Conservation (phyloP, 805 yeast genomes). For the Candida endomychidarum region DNA sequence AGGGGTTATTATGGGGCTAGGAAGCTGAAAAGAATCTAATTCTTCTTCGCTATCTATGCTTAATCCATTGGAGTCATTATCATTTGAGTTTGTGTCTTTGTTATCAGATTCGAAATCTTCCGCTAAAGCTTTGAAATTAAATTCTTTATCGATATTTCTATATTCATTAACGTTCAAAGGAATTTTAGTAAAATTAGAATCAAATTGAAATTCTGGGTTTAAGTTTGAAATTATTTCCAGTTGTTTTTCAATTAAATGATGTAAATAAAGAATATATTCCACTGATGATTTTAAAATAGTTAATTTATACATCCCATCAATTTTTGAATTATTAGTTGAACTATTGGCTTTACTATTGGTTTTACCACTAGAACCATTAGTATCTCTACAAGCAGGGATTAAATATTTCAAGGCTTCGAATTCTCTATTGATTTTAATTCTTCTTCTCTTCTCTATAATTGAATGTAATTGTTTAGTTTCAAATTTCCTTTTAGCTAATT, state of each 20-base stretch:
- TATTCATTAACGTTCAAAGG: slow-evolving; percentile 59
- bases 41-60: slow-evolving; percentile 12
- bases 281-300: slow-evolving; percentile 82
- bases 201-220: slow-evolving; percentile 29
- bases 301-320: slow-evolving; percentile 74
- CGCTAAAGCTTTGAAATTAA: slow-evolving; percentile 43
- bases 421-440: slow-evolving; percentile 78
- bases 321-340: slow-evolving; percentile 23
- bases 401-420: slow-evolving; percentile 76
- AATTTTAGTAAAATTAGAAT: slow-evolving; percentile 50
- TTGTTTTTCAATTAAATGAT: slow-evolving; percentile 54
- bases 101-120: slow-evolving; percentile 10
- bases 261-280: slow-evolving; percentile 72
- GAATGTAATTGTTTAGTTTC: slow-evolving; percentile 59
- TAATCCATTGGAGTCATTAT: slow-evolving; percentile 2
- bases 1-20: slow-evolving; percentile 19
- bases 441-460: slow-evolving; percentile 74
- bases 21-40: slow-evolving; percentile 16
- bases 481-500: slow-evolving; percentile 39
- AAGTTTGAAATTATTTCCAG: slow-evolving; percentile 38
- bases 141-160: slow-evolving; percentile 58
- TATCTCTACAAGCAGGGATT: slow-evolving; percentile 74
- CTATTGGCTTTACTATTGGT: slow-evolving; percentile 3
- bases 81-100: background rate
- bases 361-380: slow-evolving; percentile 13